Evolutionary conservation across 106 monocot species (phyloP), one percentile per base, ranked within the genome.

Genomic region (Xerophyta viscosa): DNA sequence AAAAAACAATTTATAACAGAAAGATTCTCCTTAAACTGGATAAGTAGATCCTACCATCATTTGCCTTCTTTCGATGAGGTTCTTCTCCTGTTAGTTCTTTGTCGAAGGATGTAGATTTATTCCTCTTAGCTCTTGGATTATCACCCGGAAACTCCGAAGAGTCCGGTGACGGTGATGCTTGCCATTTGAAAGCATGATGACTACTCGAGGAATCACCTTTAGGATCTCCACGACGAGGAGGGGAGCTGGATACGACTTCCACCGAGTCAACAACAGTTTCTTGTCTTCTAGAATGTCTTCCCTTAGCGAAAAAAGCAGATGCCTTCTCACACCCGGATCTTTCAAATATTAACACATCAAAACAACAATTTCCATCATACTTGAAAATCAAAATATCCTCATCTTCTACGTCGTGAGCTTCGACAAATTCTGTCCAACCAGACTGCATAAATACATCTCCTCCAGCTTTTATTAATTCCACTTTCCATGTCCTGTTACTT

Each of bases 361-460:
- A 72, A 12, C 46, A 59, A 47, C 45, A 61, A 0, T 46, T 15
- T 24, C 60, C 65, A 48, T 66, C 28, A 31, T 60, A 72, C 28
- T 66, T 60, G 47, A 72, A 72, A 20, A 72, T 7, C 36, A 72
- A 41, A 14, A 66, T 19, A 50, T 72, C 58, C 8, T 46, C 29
- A 8, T 60, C 46, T 10, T 54, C 18, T 23, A 72, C 22, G 19
- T 20, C 14, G 17, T 66, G 66, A 66, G 52, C 72, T 41, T 54
- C 60, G 2, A 47, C 52, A 60, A 72, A 72, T 9, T 60, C 45
- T 29, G 52, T 60, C 65, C 72, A 72, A 0, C 72, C 72, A 29
- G 31, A 27, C 33, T 66, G 36, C 22, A 72, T 36, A 24, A 45
- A 44, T 3, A 58, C 46, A 25, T 52, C 59, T 20, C 42, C 60